Conservation (phyloP, 2,329 filamentous ascomycete genomes). For the Colletotrichum sp. region DNA sequence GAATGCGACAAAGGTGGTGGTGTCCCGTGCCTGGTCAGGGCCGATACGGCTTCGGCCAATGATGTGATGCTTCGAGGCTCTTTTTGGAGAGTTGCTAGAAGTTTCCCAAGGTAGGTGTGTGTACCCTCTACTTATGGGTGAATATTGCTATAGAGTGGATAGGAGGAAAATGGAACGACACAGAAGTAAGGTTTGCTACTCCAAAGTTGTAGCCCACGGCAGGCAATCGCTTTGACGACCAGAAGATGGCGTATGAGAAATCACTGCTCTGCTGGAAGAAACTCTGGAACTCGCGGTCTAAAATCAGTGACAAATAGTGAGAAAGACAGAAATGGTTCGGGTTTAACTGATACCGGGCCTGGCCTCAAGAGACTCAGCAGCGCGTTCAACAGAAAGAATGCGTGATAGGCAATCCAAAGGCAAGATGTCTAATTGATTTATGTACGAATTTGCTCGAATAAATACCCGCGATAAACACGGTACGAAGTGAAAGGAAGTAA, state of each 20-base stretch:
- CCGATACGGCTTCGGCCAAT: background rate
- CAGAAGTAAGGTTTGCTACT: background rate
- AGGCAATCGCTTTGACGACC: background rate
- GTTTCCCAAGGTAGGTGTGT: background rate
- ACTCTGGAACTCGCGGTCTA: background rate
- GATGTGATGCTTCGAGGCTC: background rate
- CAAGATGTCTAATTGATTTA: background rate
- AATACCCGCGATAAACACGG: background rate
- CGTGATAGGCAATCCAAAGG: background rate
- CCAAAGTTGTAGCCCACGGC: background rate
- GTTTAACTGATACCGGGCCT: background rate
- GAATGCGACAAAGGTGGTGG: background rate
- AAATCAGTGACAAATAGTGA: background rate
- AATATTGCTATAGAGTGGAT: background rate
- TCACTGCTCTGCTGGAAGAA: background rate
- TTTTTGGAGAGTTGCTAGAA: background rate
- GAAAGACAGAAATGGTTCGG: background rate
- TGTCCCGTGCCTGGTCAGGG: background rate
- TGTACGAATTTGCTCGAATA: background rate
- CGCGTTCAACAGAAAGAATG: background rate
- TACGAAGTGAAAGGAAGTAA: background rate
- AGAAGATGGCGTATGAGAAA: background rate
- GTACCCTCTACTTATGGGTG: accelerated
- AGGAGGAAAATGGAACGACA: background rate
- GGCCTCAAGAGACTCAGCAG: background rate